Evolutionary conservation across 176 grass and related monocot genomes (phyloP).

Genomic region (Puya raimondii): DNA sequence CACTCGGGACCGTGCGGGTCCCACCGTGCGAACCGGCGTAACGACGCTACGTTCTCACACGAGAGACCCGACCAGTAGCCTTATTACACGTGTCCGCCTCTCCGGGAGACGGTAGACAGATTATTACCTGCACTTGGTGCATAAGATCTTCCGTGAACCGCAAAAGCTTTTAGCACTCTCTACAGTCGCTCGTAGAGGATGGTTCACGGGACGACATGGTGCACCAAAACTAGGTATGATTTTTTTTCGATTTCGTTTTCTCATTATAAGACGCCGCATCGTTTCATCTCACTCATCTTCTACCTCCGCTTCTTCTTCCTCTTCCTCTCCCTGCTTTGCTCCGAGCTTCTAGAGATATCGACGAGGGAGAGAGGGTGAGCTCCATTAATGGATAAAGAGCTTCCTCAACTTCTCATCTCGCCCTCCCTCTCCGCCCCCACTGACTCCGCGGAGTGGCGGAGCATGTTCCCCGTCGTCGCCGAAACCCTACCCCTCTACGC

Average conservation of each 20-base stretch:
- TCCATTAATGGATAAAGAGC: constrained; percentile 6
- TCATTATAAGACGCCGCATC: background rate
- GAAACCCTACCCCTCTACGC: background rate
- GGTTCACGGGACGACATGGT: no score
- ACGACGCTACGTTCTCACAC: background rate
- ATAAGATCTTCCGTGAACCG: no score
- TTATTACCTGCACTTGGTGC: no score
- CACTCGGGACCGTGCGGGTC: background rate
- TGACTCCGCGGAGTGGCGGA: background rate
- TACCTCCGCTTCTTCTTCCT: background rate
- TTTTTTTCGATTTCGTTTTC: no score
- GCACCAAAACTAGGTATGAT: no score
- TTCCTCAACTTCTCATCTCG: background rate
- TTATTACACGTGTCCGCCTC: background rate
- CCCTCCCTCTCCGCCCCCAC: background rate
- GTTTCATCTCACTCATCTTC: background rate
- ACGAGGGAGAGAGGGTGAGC: background rate
- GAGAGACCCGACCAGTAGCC: background rate
- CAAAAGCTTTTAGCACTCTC: no score
- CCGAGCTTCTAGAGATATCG: background rate
- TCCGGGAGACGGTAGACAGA: background rate
- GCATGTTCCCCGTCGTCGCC: no score
- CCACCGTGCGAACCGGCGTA: background rate
- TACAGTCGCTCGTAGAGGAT: no score
- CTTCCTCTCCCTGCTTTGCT: background rate